Evolutionary conservation across 1,139 yeast genomes (phyloP).

Genomic region (Cylindricascospora bacillispora): DNA sequence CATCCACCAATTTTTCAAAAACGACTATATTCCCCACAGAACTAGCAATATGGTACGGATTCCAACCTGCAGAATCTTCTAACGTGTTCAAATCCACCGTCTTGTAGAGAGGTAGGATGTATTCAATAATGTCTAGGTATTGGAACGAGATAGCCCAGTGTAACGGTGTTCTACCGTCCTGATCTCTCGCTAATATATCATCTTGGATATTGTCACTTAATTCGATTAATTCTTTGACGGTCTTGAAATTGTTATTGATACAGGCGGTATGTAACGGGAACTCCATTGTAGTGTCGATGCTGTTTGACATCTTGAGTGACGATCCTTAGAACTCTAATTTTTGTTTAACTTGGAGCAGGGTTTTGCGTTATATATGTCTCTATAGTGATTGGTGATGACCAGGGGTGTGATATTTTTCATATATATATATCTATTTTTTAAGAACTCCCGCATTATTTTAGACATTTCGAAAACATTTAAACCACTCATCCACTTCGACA

Average conservation of each 20-base stretch:
- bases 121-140: slow-evolving; percentile 37
- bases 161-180: slow-evolving; percentile 68
- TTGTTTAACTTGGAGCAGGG: too few relatives aligned
- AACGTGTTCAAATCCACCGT: slow-evolving; percentile 53
- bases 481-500: too few relatives aligned
- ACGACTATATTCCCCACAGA: slow-evolving; percentile 56
- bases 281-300: too few relatives aligned
- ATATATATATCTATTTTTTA: too few relatives aligned
- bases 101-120: slow-evolving; percentile 16
- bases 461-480: too few relatives aligned
- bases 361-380: too few relatives aligned
- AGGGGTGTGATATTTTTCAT: too few relatives aligned
- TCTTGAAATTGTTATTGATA: slow-evolving; percentile 18
- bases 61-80: slow-evolving; percentile 74
- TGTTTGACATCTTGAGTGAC: slow-evolving; percentile 3
- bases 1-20: slow-evolving; percentile 32
- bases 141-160: slow-evolving; percentile 82
- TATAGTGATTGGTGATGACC: too few relatives aligned
- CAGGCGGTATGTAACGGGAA: slow-evolving; percentile 23
- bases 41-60: slow-evolving; percentile 72
- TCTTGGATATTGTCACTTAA: slow-evolving; percentile 7
- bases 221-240: slow-evolving; percentile 14
- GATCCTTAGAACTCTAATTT: too few relatives aligned
- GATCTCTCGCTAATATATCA: slow-evolving; percentile 31
- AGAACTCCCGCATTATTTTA: too few relatives aligned